Conservation (phyloP, 768 basidiomycete genomes). For the Boletus rubropictus region DNA sequence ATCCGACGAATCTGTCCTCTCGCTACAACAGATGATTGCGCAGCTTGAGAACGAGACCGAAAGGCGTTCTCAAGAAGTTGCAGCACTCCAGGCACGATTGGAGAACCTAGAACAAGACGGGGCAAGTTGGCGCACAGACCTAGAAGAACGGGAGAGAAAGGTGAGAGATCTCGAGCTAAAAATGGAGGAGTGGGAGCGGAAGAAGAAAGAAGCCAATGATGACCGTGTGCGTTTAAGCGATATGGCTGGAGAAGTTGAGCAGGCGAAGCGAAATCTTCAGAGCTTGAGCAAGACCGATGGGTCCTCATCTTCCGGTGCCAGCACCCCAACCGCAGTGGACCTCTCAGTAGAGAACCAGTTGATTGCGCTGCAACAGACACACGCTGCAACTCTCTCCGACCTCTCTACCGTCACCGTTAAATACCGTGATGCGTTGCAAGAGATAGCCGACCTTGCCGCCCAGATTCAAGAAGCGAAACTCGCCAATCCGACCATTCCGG, state of each 20-base stretch:
- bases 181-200: conserved; percentile 74
- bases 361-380: conserved; percentile 70
- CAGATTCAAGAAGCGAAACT: conserved; percentile 86
- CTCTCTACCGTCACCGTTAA: conserved; percentile 73
- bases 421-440: conserved; percentile 82
- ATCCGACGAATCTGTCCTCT: conserved; percentile 71
- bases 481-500: conserved; percentile 41
- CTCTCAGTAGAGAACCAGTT: conserved; percentile 55
- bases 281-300: conserved; percentile 29
- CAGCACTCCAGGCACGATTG: conserved; percentile 63
- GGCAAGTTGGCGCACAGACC: conserved; percentile 75
- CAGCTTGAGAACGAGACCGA: conserved; percentile 72
- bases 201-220: conserved; percentile 60
- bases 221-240: conserved; percentile 60
- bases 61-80: conserved; percentile 65
- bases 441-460: conserved; percentile 89
- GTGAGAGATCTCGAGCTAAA: conserved; percentile 73
- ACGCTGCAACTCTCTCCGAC: conserved; percentile 73
- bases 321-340: conserved; percentile 32
- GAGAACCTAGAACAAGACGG: conserved; percentile 66
- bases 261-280: conserved; percentile 64
- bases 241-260: conserved; percentile 65
- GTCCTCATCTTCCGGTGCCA: conserved; percentile 27
- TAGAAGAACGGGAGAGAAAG: conserved; percentile 76
- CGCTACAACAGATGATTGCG: conserved; percentile 66